Conservation (phyloP, 331 rosid genomes). For the Dryas integrifolia region DNA sequence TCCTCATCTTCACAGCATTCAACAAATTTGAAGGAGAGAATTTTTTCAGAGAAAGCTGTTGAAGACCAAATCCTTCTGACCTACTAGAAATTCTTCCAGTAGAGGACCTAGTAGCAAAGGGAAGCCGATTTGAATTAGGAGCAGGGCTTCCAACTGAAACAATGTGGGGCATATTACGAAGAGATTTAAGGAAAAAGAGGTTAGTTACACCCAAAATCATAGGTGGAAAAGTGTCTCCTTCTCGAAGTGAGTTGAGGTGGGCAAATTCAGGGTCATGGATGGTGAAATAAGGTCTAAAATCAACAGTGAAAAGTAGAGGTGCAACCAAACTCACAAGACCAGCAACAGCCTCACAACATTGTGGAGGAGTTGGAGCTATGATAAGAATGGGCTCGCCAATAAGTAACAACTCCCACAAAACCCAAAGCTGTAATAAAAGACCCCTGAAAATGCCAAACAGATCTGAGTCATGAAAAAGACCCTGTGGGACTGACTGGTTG, state of each 20-base stretch:
- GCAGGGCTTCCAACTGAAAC: slow-evolving; percentile 91
- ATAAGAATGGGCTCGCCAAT: slow-evolving; percentile 85
- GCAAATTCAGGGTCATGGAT: slow-evolving; percentile 84
- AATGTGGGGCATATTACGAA: slow-evolving; percentile 65
- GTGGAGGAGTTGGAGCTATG: slow-evolving; percentile 93
- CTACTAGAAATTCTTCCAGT: slow-evolving; percentile 53
- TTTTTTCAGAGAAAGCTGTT: slow-evolving; percentile 65
- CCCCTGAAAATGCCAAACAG: slow-evolving; percentile 79
- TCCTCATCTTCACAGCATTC: slow-evolving; percentile 75
- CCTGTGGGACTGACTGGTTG: slow-evolving; percentile 70
- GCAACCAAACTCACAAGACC: slow-evolving; percentile 93
- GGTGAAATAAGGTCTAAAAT: slow-evolving; percentile 92
- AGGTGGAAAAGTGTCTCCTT: slow-evolving; percentile 72
- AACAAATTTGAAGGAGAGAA: slow-evolving; percentile 77
- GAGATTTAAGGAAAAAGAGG: slow-evolving; percentile 91
- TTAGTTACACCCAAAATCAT: slow-evolving; percentile 89
- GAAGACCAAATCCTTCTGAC: slow-evolving; percentile 68
- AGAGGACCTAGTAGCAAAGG: slow-evolving; percentile 50
- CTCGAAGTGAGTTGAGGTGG: slow-evolving; percentile 61
- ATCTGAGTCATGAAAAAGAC: slow-evolving; percentile 91
- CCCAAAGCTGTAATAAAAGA: slow-evolving; percentile 85
- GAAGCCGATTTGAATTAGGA: slow-evolving; percentile 49
- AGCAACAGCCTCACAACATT: slow-evolving; percentile 94
- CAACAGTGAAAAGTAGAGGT: slow-evolving; percentile 82
- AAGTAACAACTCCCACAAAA: slow-evolving; percentile 86